Evolutionary conservation across 2,329 filamentous ascomycete genomes (phyloP).

Genomic region (Seiridium unicorne): DNA sequence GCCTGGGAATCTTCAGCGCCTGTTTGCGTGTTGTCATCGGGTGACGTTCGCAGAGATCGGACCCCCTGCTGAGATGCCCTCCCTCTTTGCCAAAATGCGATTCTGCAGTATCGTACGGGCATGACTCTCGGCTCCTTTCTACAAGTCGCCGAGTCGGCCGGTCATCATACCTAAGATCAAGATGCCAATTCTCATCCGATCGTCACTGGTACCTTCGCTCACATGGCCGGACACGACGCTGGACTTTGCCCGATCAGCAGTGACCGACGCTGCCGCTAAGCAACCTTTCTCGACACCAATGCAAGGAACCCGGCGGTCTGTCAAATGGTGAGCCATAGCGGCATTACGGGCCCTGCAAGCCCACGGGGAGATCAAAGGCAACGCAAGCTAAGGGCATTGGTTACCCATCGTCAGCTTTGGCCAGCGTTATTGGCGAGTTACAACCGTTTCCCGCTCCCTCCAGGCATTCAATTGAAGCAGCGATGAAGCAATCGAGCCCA

Average conservation of each 20-base stretch:
- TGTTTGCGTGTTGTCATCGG: background rate
- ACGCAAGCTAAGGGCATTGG: too few species aligned
- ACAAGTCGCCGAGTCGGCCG: too few species aligned
- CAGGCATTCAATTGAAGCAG: background rate
- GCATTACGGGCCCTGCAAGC: background rate
- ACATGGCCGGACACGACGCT: background rate
- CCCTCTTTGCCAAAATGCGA: too few species aligned
- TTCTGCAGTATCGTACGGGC: too few species aligned
- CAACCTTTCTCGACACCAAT: background rate
- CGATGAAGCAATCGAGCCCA: background rate
- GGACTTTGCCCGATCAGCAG: background rate
- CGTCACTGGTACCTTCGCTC: too few species aligned
- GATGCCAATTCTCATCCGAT: too few species aligned
- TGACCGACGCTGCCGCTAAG: background rate
- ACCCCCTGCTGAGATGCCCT: too few species aligned
- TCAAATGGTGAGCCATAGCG: background rate
- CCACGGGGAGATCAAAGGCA: too few species aligned
- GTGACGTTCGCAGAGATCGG: too few species aligned
- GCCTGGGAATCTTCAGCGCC: background rate
- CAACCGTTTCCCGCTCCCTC: background rate
- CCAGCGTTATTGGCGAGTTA: background rate
- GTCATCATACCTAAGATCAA: too few species aligned
- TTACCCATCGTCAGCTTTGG: background rate
- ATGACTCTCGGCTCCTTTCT: too few species aligned
- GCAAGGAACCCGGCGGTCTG: conserved; percentile 5